Percentiles rank a stretch among this genome's conserved stretches.
Evolutionary conservation across 1,284 basidiomycete genomes (phyloP).

Genomic region (Cryptococcus sp.): DNA sequence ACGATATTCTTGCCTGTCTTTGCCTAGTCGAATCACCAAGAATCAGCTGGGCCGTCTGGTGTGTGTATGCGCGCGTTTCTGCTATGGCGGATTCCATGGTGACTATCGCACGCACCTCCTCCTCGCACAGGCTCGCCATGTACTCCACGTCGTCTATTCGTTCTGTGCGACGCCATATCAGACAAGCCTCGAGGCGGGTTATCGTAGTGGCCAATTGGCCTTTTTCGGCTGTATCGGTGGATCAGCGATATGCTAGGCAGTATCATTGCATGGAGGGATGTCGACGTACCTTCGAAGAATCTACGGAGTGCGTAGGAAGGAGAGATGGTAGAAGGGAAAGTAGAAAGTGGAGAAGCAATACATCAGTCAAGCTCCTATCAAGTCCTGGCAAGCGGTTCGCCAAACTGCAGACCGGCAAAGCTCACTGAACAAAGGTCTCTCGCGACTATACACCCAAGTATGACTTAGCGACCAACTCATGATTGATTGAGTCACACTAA

Average conservation of each 20-base stretch:
- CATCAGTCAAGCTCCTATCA: too few species aligned
- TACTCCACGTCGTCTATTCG: constrained; percentile 41
- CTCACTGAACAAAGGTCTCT: constrained; percentile 35
- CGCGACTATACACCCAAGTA: constrained; percentile 31
- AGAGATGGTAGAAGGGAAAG: too few species aligned
- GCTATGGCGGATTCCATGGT: too few species aligned
- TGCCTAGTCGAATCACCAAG: constrained; percentile 14
- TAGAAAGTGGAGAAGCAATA: too few species aligned
- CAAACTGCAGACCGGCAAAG: background rate
- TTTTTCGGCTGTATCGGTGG: constrained; percentile 27
- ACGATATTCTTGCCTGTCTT: constrained; percentile 39
- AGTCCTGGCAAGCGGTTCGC: background rate
- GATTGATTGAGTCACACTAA: too few species aligned
- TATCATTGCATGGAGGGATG: background rate
- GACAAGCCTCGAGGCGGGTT: constrained; percentile 37
- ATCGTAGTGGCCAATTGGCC: constrained; percentile 31
- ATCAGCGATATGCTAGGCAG: background rate
- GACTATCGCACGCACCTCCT: constrained; percentile 40
- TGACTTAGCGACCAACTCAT: too few species aligned
- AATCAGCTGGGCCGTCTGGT: background rate
- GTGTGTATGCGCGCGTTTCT: too few species aligned
- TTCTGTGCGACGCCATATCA: constrained; percentile 42
- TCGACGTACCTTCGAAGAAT: constrained; percentile 23
- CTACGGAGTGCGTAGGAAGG: constrained; percentile 5
- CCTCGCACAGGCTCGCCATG: constrained; percentile 33